A percentile compares a stretch with the other conserved stretches of the same genome.
phyloP scores from a whole-genome alignment of 345 rosid genomes.

The Lepidium aucheri region DNA sequence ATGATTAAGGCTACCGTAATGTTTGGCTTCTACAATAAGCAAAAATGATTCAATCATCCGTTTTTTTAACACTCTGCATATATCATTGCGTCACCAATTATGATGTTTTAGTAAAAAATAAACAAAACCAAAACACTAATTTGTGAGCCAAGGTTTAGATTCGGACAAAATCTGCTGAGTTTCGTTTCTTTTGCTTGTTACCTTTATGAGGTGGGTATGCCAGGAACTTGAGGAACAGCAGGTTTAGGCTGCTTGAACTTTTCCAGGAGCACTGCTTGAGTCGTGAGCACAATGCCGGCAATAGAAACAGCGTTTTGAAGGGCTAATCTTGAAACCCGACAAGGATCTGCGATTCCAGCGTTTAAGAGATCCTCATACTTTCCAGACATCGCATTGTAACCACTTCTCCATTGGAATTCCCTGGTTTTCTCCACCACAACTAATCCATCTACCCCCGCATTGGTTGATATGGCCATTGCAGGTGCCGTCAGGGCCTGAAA shows the following conservation, averaged over 20 bases:
- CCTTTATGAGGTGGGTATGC: constrained; percentile 42
- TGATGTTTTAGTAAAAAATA: background rate
- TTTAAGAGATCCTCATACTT: constrained; percentile 63
- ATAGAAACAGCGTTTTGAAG: constrained; percentile 77
- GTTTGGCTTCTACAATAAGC: background rate
- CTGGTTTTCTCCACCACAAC: constrained; percentile 65
- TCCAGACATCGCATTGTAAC: constrained; percentile 77
- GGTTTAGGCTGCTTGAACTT: constrained; percentile 57
- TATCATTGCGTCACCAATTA: background rate
- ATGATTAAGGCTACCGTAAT: background rate
- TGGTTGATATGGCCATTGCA: constrained; percentile 63
- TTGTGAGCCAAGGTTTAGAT: background rate
- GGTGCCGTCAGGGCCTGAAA: constrained; percentile 77
- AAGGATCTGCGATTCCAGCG: constrained; percentile 68
- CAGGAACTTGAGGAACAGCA: constrained; percentile 57
- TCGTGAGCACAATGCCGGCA: constrained; percentile 65
- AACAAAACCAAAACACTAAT: background rate
- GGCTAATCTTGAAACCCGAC: constrained; percentile 71
- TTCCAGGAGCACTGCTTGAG: constrained; percentile 80
- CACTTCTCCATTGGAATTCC: constrained; percentile 49
- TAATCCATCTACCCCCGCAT: constrained; percentile 73
- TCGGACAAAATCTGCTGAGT: background rate
- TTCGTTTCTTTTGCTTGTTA: background rate
- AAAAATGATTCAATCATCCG: background rate
- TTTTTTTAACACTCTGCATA: background rate